Evolutionary conservation across 2,329 filamentous ascomycete genomes (phyloP).

Genomic region (Trichophyton equinum): DNA sequence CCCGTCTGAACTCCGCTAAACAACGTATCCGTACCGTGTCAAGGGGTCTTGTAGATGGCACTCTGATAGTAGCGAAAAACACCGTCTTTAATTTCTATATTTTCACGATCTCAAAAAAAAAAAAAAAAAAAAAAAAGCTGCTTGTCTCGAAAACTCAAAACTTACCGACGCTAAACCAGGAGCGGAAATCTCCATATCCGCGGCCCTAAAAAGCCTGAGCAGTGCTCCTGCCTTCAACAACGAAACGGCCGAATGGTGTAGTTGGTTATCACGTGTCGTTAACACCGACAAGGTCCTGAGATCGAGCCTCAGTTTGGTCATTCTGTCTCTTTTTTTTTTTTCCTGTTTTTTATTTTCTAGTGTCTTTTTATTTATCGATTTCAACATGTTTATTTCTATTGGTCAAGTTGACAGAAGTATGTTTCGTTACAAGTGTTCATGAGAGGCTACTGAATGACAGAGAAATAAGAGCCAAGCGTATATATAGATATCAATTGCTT

Average conservation of each 20-base stretch:
- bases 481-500: constrained; percentile 20
- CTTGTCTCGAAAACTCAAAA: background rate
- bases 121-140: constrained; percentile 4
- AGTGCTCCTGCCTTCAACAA: background rate
- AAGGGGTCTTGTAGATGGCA: background rate
- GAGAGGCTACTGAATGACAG: background rate
- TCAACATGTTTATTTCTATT: background rate
- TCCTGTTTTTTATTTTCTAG: background rate
- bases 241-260: constrained; percentile 2
- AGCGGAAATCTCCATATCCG: background rate
- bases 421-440: background rate
- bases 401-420: background rate
- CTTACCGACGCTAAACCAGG: background rate
- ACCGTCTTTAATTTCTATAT: background rate
- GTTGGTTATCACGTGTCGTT: constrained; percentile 5
- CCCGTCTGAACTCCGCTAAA: background rate
- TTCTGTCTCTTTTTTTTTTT: constrained; percentile 3
- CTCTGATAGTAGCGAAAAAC: background rate
- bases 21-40: background rate
- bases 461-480: background rate
- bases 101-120: background rate
- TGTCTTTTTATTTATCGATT: background rate
- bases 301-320: constrained; percentile 12
- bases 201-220: background rate
- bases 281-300: constrained; percentile 12